These are phyloP conservation scores for Sugiyamaella valdiviana DNA, from an alignment of 805 yeast genomes.

Conservation along the genomic window DNA sequence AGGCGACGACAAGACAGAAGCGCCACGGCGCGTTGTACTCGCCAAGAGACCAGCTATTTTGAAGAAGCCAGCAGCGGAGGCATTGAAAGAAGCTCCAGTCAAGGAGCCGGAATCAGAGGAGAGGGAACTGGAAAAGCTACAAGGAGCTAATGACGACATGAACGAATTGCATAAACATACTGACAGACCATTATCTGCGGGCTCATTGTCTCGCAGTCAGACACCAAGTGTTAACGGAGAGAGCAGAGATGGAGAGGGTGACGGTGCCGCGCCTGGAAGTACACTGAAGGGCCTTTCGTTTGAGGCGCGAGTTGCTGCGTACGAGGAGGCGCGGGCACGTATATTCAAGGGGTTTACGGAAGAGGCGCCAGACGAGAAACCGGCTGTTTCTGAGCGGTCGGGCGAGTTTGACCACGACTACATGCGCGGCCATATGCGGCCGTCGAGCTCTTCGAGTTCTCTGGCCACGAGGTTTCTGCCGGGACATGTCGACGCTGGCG, in stretches of 20 bases:
- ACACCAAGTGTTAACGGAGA: not conserved
- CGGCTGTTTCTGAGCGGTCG: too few species aligned
- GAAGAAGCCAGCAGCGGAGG: not conserved
- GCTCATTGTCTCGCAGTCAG: not conserved
- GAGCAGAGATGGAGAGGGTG: not conserved
- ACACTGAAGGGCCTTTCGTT: conserved; percentile 17
- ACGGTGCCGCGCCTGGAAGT: not conserved
- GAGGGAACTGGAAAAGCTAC: not conserved
- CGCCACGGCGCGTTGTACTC: not conserved
- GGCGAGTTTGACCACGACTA: not conserved
- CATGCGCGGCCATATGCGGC: not conserved
- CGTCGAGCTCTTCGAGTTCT: not conserved
- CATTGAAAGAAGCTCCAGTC: not conserved
- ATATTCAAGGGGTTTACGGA: conserved; percentile 31
- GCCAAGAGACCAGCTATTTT: conserved; percentile 2
- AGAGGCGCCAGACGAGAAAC: not conserved
- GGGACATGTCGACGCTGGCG: too few species aligned
- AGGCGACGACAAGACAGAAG: not conserved
- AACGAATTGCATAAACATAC: not conserved
- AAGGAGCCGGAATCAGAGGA: not conserved
- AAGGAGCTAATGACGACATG: not conserved
- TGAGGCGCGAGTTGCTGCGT: conserved; percentile 36
- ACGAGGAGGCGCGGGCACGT: conserved; percentile 36
- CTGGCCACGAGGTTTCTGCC: not conserved
- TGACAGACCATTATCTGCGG: not conserved